These are phyloP conservation scores for Phialophora chinensis DNA, from an alignment of 2,329 filamentous ascomycete genomes.

Conservation along the genomic window DNA sequence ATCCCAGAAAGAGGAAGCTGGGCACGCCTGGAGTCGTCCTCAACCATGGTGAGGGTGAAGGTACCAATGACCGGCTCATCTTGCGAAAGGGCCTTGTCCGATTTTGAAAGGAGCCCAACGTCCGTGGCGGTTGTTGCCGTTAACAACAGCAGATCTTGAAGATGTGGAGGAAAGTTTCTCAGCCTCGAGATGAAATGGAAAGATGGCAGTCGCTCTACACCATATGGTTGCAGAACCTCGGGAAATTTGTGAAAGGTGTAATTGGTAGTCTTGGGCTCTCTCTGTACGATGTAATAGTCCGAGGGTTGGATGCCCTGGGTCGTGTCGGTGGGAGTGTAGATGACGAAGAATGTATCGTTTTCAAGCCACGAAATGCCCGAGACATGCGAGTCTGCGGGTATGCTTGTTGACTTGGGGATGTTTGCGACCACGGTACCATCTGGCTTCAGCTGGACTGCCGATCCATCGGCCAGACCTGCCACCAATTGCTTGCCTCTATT, in stretches of 20 bases:
- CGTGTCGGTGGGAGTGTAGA: slow-evolving; percentile 70
- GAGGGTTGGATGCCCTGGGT: slow-evolving; percentile 61
- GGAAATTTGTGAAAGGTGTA: slow-evolving; percentile 77
- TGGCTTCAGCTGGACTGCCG: slow-evolving; percentile 80
- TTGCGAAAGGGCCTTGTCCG: slow-evolving; percentile 69
- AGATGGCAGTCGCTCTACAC: slow-evolving; percentile 67
- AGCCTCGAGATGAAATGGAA: slow-evolving; percentile 80
- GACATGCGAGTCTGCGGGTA: slow-evolving; percentile 71
- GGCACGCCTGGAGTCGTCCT: slow-evolving; percentile 76
- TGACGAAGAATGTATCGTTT: slow-evolving; percentile 80
- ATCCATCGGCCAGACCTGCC: slow-evolving; percentile 81
- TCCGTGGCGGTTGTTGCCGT: slow-evolving; percentile 81
- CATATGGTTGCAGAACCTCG: slow-evolving; percentile 76
- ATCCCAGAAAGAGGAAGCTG: slow-evolving; percentile 72
- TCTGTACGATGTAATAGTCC: slow-evolving; percentile 78
- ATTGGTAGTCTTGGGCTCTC: slow-evolving; percentile 62
- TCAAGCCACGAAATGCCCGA: slow-evolving; percentile 87
- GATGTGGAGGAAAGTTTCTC: slow-evolving; percentile 76
- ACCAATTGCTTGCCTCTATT: slow-evolving; percentile 90
- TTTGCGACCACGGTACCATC: slow-evolving; percentile 76
- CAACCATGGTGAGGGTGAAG: slow-evolving; percentile 75
- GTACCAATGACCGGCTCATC: slow-evolving; percentile 68
- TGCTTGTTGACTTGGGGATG: slow-evolving; percentile 75
- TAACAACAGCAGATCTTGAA: slow-evolving; percentile 82
- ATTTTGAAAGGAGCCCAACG: slow-evolving; percentile 77